phyloP scores from a whole-genome alignment of 2,329 filamentous ascomycete genomes.

The Penicillium sp. region DNA sequence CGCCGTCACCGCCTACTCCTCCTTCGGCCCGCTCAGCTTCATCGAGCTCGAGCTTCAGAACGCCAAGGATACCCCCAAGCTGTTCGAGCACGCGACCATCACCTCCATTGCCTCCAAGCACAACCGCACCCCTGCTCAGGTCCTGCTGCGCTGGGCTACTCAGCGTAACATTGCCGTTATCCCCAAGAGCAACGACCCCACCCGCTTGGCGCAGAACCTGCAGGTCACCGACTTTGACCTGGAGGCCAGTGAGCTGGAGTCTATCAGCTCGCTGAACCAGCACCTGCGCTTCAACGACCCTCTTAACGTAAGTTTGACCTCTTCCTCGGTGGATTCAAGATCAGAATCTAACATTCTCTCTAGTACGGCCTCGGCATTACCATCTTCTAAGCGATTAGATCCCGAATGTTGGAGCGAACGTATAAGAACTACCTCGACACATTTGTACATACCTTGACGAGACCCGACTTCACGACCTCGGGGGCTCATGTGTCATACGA shows the following conservation, averaged over 20 bases:
- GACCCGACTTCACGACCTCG: conserved; percentile 7
- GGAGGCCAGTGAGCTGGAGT: conserved; percentile 64
- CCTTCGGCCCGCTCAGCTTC: conserved; percentile 79
- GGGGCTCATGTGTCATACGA: conserved; percentile 7
- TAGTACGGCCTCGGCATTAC: conserved; percentile 53
- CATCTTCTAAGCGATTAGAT: conserved; percentile 50
- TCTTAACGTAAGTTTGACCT: conserved; percentile 59
- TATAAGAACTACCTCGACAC: not conserved
- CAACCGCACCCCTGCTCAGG: conserved; percentile 73
- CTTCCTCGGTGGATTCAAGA: not conserved
- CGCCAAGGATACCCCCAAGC: conserved; percentile 64
- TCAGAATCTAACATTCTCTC: conserved; percentile 22
- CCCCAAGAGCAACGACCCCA: conserved; percentile 69
- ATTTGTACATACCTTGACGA: conserved; percentile 9
- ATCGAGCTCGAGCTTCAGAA: conserved; percentile 73
- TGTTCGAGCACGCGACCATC: conserved; percentile 71
- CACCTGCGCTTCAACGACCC: conserved; percentile 77
- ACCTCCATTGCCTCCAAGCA: conserved; percentile 68
- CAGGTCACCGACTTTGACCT: conserved; percentile 68
- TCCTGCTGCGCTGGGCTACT: conserved; percentile 84
- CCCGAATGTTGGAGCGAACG: not conserved
- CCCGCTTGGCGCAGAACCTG: conserved; percentile 46
- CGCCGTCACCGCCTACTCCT: conserved; percentile 78
- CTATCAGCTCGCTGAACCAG: conserved; percentile 66
- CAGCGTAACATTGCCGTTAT: conserved; percentile 80